Conservation (phyloP, 768 basidiomycete genomes). For the Galerina sulciceps region DNA sequence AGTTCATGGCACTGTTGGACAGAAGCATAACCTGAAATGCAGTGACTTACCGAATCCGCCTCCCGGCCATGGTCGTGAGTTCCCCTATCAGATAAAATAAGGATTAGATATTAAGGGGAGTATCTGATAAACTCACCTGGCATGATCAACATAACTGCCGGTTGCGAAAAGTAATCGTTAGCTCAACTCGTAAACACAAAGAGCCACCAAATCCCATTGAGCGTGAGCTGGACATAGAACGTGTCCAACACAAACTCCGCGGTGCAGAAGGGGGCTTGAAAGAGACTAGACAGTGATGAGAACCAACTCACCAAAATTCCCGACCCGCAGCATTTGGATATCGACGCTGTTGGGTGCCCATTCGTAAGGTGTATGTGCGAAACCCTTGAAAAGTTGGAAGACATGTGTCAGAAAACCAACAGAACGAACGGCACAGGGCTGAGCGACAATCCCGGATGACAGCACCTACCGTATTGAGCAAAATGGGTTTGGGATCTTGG, state of each 20-base stretch:
- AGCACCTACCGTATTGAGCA: conserved; percentile 67
- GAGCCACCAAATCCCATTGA: neutral
- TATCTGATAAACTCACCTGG: conserved; percentile 47
- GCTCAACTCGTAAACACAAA: neutral
- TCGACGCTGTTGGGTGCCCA: conserved; percentile 79
- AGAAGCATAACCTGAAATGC: conserved; percentile 14
- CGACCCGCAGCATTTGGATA: conserved; percentile 77
- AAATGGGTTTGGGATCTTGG: conserved; percentile 78
- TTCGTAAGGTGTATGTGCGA: conserved; percentile 66
- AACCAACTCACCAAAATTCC: conserved; percentile 57
- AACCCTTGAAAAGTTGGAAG: conserved; percentile 49
- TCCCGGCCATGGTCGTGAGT: conserved; percentile 81
- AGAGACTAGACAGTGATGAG: conserved; percentile 4
- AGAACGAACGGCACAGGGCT: conserved; percentile 13
- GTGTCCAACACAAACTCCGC: conserved; percentile 4
- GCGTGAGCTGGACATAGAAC: neutral
- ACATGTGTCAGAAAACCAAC: conserved; percentile 10
- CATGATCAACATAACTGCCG: conserved; percentile 67
- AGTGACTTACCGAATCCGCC: conserved; percentile 65
- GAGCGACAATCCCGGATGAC: conserved; percentile 5
- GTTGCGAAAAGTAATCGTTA: neutral
- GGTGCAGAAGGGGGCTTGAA: neutral
- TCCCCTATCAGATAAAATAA: conserved; percentile 47
- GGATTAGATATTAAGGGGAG: conserved; percentile 5
- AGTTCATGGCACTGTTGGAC: neutral